These are phyloP conservation scores for Heracleum sosnowskyi DNA, from an alignment of 129 eudicot species.

Conservation along the genomic window DNA sequence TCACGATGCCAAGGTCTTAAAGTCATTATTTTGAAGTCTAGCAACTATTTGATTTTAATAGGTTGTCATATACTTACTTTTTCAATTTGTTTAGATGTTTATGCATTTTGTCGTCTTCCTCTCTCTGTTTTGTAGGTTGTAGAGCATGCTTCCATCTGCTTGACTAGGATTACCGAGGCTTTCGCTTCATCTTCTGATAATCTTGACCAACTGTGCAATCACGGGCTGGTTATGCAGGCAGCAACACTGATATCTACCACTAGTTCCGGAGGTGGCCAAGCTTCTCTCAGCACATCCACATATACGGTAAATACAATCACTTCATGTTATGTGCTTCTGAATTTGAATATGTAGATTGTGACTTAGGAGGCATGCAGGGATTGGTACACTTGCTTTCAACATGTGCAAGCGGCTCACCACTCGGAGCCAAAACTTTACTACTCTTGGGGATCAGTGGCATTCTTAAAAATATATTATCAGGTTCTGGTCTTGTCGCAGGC, in stretches of 20 bases:
- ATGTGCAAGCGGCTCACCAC: conserved; percentile 94
- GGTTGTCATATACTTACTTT: not conserved
- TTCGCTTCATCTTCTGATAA: conserved; percentile 82
- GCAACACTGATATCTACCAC: conserved; percentile 85
- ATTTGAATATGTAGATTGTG: not conserved
- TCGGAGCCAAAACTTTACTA: conserved; percentile 81
- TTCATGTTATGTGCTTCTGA: not conserved
- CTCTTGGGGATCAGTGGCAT: conserved; percentile 90
- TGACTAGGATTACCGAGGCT: conserved; percentile 93
- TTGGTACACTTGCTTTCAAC: conserved; percentile 93
- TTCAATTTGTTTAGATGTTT: not conserved
- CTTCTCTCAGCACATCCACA: conserved; percentile 85
- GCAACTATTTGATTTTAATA: not conserved
- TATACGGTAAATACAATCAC: conserved; percentile 54
- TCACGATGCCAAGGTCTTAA: conserved; percentile 78
- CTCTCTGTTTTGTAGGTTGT: conserved; percentile 41
- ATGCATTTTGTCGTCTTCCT: not conserved
- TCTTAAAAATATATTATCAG: conserved; percentile 72
- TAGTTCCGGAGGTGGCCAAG: conserved; percentile 92
- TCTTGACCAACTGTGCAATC: conserved; percentile 88
- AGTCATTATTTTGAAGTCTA: not conserved
- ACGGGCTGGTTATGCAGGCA: conserved; percentile 93
- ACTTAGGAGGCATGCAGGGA: conserved; percentile 46
- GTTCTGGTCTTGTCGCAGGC: conserved; percentile 72
- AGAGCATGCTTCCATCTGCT: conserved; percentile 94